A percentile compares a stretch with the other conserved stretches of the same genome.
Evolutionary conservation across 768 basidiomycete genomes (phyloP).

Genomic region (Pleurotus ostreatus): DNA sequence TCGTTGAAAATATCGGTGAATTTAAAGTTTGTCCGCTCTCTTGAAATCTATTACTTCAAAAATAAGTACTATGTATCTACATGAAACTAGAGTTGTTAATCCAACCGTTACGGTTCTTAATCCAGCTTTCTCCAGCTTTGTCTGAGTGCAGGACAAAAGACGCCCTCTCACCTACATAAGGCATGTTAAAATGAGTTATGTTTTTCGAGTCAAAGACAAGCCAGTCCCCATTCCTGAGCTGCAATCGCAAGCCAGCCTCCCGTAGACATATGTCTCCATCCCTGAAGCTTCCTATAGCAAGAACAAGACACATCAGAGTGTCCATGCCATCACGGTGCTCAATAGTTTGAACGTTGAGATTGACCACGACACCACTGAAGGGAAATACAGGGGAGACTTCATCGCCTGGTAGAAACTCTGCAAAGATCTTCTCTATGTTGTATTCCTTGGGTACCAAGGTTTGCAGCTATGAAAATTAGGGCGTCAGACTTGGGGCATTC

Average conservation of each 20-base stretch:
- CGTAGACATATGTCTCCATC: slow-evolving; percentile 21
- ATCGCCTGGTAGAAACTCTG: slow-evolving; percentile 12
- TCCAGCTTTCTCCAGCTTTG: slow-evolving; percentile 1
- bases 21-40: no score
- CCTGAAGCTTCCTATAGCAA: slow-evolving; percentile 15
- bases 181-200: slow-evolving; percentile 20
- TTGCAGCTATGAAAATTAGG: no score
- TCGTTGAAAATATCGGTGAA: no score
- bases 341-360: slow-evolving; percentile 17
- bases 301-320: slow-evolving; percentile 19
- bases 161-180: slow-evolving; percentile 13
- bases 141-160: slow-evolving; percentile 21
- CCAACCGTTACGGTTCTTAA: slow-evolving; percentile 4
- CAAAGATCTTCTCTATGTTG: slow-evolving; percentile 7
- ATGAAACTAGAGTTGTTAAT: no score
- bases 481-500: no score
- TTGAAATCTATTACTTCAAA: no score
- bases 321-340: slow-evolving; percentile 19
- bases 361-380: slow-evolving; percentile 21
- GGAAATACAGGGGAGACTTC: slow-evolving; percentile 15
- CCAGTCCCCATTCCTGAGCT: slow-evolving; percentile 15
- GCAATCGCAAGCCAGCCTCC: slow-evolving; percentile 21
- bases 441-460: slow-evolving; percentile 10
- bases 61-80: no score
- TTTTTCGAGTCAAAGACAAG: slow-evolving; percentile 19